phyloP scores from a whole-genome alignment of 805 yeast genomes.

The Zygosaccharomyces rouxii region DNA sequence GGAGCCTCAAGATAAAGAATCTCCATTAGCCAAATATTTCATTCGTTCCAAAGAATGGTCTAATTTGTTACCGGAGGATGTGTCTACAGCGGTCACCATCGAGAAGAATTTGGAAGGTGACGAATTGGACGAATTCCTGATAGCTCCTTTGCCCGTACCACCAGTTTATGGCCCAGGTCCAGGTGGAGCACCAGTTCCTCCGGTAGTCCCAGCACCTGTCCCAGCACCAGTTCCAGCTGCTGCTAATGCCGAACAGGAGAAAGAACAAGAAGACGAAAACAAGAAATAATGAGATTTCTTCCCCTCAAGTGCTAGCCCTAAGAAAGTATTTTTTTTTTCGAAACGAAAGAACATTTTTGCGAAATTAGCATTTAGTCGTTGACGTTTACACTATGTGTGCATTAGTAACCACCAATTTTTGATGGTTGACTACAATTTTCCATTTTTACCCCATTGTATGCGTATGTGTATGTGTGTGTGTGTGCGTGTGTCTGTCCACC shows the following conservation, averaged over 20 bases:
- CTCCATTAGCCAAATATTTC: conserved; percentile 23
- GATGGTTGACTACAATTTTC: neutral
- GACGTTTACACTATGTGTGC: neutral
- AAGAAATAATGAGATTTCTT: neutral
- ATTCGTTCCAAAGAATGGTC: conserved; percentile 32
- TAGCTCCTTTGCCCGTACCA: conserved; percentile 7
- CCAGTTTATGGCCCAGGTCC: conserved; percentile 3
- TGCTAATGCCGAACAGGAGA: neutral
- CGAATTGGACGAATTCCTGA: conserved; percentile 25
- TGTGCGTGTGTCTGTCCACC: neutral
- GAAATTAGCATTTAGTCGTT: neutral
- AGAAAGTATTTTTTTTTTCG: neutral
- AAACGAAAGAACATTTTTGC: neutral
- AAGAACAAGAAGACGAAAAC: neutral
- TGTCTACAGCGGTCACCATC: conserved; percentile 19
- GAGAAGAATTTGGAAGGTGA: conserved; percentile 21
- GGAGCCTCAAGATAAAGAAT: conserved; percentile 9
- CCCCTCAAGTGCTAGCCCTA: neutral
- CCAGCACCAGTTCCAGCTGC: neutral
- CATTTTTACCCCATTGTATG: neutral
- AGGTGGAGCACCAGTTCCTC: conserved; percentile 1
- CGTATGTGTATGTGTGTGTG: neutral
- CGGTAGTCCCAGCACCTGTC: neutral
- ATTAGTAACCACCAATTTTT: neutral
- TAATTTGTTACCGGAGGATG: conserved; percentile 20